Evolutionary conservation across 192 early-diverging fungal species (phyloP).

Genomic region (Rhizoclosmatium globosum): DNA sequence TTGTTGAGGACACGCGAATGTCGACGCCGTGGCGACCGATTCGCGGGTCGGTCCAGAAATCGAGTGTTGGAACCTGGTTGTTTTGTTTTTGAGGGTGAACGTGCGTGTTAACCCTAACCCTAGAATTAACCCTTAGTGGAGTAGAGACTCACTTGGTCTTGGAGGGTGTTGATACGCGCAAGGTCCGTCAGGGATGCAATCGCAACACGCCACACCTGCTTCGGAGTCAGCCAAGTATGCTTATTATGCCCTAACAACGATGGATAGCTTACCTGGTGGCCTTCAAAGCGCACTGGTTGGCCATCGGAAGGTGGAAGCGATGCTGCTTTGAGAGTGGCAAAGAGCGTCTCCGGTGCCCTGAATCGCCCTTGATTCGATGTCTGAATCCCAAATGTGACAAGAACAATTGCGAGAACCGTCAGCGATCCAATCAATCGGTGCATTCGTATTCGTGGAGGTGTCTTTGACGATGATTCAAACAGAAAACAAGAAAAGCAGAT

Average conservation of each 20-base stretch:
- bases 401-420: too few relatives aligned
- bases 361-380: too few relatives aligned
- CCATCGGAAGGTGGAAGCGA: background rate
- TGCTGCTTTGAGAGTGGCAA: background rate
- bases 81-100: too few relatives aligned
- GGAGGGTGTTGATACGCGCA: slow-evolving; percentile 1
- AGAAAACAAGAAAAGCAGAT: too few relatives aligned
- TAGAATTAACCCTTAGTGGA: too few relatives aligned
- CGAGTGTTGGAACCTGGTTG: slow-evolving; percentile 19
- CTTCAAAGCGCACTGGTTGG: slow-evolving; percentile 18
- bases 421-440: too few relatives aligned
- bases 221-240: background rate
- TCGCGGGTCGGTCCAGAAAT: slow-evolving; percentile 35
- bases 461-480: too few relatives aligned
- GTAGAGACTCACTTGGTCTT: background rate
- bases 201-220: slow-evolving; percentile 28
- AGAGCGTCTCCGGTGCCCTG: background rate
- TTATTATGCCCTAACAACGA: background rate
- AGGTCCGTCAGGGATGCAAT: slow-evolving; percentile 17
- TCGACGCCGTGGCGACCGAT: slow-evolving; percentile 20
- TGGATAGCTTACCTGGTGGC: slow-evolving; percentile 18
- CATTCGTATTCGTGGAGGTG: too few relatives aligned
- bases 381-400: too few relatives aligned
- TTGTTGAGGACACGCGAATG: slow-evolving; percentile 12
- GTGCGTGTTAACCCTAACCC: background rate